Percentiles rank a stretch among this genome's conserved stretches.
These are phyloP conservation scores for Penicillium lagena DNA, from an alignment of 495 filamentous ascomycete species.

Conservation along the genomic window DNA sequence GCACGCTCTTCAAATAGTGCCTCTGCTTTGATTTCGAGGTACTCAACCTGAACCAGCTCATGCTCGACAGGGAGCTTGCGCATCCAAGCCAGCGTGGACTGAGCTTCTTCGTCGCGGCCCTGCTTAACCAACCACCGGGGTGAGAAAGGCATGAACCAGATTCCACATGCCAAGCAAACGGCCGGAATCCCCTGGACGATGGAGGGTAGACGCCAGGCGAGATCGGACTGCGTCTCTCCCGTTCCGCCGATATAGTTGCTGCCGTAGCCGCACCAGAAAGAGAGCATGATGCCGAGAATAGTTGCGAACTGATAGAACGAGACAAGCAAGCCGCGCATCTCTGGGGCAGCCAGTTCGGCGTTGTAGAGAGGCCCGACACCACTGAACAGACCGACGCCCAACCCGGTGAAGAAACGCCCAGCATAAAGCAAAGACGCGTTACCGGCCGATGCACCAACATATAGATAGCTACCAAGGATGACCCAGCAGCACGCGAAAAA, in stretches of 20 bases:
- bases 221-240: slow-evolving; percentile 27
- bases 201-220: slow-evolving; percentile 44
- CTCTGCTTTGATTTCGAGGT: slow-evolving; percentile 36
- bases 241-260: slow-evolving; percentile 35
- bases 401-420: slow-evolving; percentile 61
- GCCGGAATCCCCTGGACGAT: slow-evolving; percentile 43
- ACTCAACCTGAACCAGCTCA: slow-evolving; percentile 38
- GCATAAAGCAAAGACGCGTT: slow-evolving; percentile 55
- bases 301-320: slow-evolving; percentile 78
- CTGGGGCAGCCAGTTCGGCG: slow-evolving; percentile 67
- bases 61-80: slow-evolving; percentile 31
- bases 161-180: slow-evolving; percentile 33
- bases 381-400: slow-evolving; percentile 58
- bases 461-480: slow-evolving; percentile 50
- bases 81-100: slow-evolving; percentile 39
- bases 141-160: slow-evolving; percentile 40
- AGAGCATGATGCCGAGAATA: slow-evolving; percentile 64
- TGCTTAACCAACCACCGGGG: slow-evolving; percentile 43
- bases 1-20: slow-evolving; percentile 33
- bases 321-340: slow-evolving; percentile 69
- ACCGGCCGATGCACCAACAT: slow-evolving; percentile 44
- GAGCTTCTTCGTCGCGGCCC: slow-evolving; percentile 44
- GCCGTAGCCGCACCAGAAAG: slow-evolving; percentile 69
- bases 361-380: slow-evolving; percentile 62
- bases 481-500: slow-evolving; percentile 68